Conservation (phyloP, 2,329 filamentous ascomycete genomes). For the Hortaea werneckii region DNA sequence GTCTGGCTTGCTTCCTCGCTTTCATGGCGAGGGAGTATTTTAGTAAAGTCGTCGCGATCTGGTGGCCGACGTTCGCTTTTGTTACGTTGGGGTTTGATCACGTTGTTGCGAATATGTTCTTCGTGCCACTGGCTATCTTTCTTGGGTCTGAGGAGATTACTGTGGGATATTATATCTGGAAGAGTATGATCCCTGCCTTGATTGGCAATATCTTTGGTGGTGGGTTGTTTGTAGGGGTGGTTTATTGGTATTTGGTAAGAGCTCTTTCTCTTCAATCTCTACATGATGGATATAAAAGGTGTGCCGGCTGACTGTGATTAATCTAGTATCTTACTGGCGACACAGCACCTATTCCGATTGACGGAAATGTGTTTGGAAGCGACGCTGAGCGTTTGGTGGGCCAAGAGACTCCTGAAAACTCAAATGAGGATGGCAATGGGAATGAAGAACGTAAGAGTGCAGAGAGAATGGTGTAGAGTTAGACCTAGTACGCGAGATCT, state of each 20-base stretch:
- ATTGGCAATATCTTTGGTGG: slow-evolving; percentile 47
- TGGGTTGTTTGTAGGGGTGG: slow-evolving; percentile 51
- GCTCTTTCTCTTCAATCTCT: not conserved
- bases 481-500: too few species aligned
- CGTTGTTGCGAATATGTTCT: slow-evolving; percentile 45
- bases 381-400: slow-evolving; percentile 5
- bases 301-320: not conserved
- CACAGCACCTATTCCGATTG: slow-evolving; percentile 2
- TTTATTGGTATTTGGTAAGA: slow-evolving; percentile 27
- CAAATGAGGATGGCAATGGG: not conserved
- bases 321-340: slow-evolving; percentile 1
- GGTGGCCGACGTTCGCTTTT: slow-evolving; percentile 44
- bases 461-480: slow-evolving; percentile 4
- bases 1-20: slow-evolving; percentile 40
- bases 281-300: not conserved
- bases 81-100: slow-evolving; percentile 40
- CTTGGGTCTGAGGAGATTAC: slow-evolving; percentile 35
- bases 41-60: slow-evolving; percentile 46
- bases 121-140: slow-evolving; percentile 40
- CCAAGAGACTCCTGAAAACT: not conserved
- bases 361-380: slow-evolving; percentile 3
- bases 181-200: slow-evolving; percentile 43
- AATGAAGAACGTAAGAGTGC: slow-evolving; percentile 1
- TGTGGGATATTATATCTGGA: slow-evolving; percentile 46
- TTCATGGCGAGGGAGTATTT: slow-evolving; percentile 40